Evolutionary conservation across 2,329 filamentous ascomycete genomes (phyloP).

Genomic region (Penicillium hesseltinei): DNA sequence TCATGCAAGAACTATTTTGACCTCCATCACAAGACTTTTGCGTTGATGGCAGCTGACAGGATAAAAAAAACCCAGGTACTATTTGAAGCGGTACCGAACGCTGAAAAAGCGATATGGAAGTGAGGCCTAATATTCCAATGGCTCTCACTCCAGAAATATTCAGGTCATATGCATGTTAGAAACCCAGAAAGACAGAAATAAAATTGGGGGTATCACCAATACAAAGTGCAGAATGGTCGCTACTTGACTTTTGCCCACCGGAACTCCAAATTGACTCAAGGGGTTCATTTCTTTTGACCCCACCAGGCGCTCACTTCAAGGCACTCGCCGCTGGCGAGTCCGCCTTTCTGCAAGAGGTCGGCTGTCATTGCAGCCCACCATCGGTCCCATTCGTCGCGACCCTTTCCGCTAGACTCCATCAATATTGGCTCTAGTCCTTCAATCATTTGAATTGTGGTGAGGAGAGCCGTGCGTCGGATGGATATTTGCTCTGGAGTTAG

Average conservation of each 20-base stretch:
- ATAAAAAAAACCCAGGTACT: conserved; percentile 62
- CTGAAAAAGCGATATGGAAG: conserved; percentile 75
- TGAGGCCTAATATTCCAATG: conserved; percentile 22
- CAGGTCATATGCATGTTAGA: conserved; percentile 24
- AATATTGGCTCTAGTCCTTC: conserved; percentile 81
- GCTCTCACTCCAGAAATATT: conserved; percentile 15
- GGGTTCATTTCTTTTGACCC: conserved; percentile 54
- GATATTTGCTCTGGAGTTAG: conserved; percentile 69
- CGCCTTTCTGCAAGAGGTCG: conserved; percentile 74
- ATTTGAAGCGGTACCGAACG: conserved; percentile 85
- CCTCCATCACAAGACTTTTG: conserved; percentile 5
- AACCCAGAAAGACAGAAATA: conserved; percentile 21
- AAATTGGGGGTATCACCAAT: conserved; percentile 41
- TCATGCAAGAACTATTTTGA: conserved; percentile 19
- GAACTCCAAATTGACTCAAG: conserved; percentile 30
- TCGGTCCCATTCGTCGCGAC: conserved; percentile 85
- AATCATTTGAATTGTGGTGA: conserved; percentile 78
- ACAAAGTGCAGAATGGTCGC: conserved; percentile 35
- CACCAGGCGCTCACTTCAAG: conserved; percentile 67
- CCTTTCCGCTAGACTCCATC: conserved; percentile 79
- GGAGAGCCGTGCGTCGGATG: conserved; percentile 73
- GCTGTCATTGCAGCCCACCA: conserved; percentile 88
- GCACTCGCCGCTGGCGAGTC: conserved; percentile 80
- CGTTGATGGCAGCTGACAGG: conserved; percentile 23
- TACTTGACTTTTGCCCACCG: conserved; percentile 29